Conservation (phyloP, 495 filamentous ascomycete species). For the Penicillium diatomitis region DNA sequence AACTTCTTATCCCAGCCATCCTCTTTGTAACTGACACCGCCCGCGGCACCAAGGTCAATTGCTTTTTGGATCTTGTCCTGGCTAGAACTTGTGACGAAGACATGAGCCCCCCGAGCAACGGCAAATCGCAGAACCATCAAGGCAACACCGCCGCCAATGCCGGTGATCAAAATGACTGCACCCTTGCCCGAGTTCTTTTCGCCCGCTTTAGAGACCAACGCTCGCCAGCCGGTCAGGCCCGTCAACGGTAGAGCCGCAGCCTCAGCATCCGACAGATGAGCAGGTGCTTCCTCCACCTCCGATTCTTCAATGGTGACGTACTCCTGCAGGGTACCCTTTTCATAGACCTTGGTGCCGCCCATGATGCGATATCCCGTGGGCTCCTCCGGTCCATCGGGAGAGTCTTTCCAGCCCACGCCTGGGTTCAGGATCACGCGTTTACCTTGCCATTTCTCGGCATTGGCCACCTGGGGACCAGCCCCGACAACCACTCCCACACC, state of each 20-base stretch:
- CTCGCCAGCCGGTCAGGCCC: constrained; percentile 82
- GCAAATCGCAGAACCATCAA: constrained; percentile 62
- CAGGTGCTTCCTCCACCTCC: constrained; percentile 68
- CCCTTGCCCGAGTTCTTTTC: constrained; percentile 46
- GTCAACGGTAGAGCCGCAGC: constrained; percentile 74
- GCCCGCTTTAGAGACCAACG: constrained; percentile 61
- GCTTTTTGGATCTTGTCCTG: constrained; percentile 58
- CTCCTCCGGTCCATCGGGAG: constrained; percentile 64
- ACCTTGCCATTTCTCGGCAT: constrained; percentile 40
- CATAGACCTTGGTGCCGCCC: constrained; percentile 55
- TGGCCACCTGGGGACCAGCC: constrained; percentile 43
- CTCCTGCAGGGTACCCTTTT: constrained; percentile 63
- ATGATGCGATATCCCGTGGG: constrained; percentile 54
- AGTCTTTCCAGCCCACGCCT: constrained; percentile 61
- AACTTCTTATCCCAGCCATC: constrained; percentile 63
- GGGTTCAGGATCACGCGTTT: constrained; percentile 72
- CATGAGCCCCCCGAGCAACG: constrained; percentile 52
- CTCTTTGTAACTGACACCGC: constrained; percentile 59
- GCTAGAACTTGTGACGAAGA: constrained; percentile 60
- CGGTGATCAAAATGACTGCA: constrained; percentile 61
- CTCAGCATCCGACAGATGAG: constrained; percentile 59
- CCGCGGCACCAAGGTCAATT: constrained; percentile 53
- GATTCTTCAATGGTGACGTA: constrained; percentile 54
- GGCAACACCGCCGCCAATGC: constrained; percentile 75
- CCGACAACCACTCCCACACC: constrained; percentile 63